Percentiles rank a stretch among this genome's conserved stretches.
Evolutionary conservation across 305 asterid species (phyloP).

Genomic region (Ajuga reptans): DNA sequence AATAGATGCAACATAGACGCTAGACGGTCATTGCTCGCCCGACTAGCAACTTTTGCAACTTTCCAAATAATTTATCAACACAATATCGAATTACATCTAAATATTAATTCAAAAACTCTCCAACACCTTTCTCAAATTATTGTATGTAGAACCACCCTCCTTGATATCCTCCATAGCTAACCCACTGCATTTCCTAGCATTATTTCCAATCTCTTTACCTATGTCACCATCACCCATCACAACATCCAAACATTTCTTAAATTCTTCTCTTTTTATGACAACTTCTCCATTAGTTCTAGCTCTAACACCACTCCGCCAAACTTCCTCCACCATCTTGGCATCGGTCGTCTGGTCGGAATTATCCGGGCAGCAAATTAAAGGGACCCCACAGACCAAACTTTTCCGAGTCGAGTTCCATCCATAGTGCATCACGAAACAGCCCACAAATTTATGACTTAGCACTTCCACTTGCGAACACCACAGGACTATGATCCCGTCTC

Average conservation of each 20-base stretch:
- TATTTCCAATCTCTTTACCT: slow-evolving; percentile 31
- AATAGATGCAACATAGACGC: too few relatives aligned
- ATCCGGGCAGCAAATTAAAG: slow-evolving; percentile 39
- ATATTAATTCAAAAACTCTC: too few relatives aligned
- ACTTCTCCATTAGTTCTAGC: slow-evolving; percentile 31
- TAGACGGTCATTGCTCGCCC: too few relatives aligned
- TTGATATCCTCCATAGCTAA: slow-evolving; percentile 38
- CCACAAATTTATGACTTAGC: slow-evolving; percentile 37
- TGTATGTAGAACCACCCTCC: slow-evolving; percentile 44
- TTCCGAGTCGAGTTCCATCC: slow-evolving; percentile 68
- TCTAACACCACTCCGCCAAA: slow-evolving; percentile 51
- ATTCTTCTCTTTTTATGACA: slow-evolving; percentile 27
- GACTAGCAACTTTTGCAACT: too few relatives aligned
- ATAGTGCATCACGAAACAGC: slow-evolving; percentile 53
- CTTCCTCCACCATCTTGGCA: slow-evolving; percentile 53
- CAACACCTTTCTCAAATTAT: slow-evolving; percentile 36
- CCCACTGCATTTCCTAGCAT: slow-evolving; percentile 36
- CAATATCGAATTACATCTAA: too few relatives aligned
- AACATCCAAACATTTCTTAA: slow-evolving; percentile 37
- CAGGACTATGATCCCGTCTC: slow-evolving; percentile 39
- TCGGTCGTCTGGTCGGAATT: slow-evolving; percentile 45
- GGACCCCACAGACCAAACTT: slow-evolving; percentile 41
- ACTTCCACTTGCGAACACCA: slow-evolving; percentile 60
- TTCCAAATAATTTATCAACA: too few relatives aligned
- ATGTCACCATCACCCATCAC: slow-evolving; percentile 42